Percentiles rank a stretch among this genome's conserved stretches.
phyloP scores from a whole-genome alignment of 805 yeast species.

The Wickerhamomyces bovis region DNA sequence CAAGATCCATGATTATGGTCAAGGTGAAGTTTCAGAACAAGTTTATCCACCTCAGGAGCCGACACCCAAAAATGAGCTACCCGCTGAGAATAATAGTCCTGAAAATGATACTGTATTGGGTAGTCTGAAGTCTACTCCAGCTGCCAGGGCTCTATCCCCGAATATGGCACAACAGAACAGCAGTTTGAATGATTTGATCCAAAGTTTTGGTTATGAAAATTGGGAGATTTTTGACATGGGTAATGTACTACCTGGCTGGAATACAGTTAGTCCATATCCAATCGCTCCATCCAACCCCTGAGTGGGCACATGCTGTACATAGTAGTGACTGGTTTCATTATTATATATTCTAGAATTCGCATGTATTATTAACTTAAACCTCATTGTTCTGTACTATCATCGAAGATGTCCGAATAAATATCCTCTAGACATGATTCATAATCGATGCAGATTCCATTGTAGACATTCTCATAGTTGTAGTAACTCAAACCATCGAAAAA shows the following conservation, averaged over 20 bases:
- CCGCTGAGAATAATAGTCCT: neutral
- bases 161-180: neutral
- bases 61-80: neutral
- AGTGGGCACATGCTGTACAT: neutral
- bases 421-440: slow-evolving; percentile 46
- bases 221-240: slow-evolving; percentile 10
- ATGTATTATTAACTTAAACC: neutral
- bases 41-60: neutral
- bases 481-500: slow-evolving; percentile 65
- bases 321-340: neutral
- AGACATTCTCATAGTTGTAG: slow-evolving; percentile 59
- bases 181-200: slow-evolving; percentile 4
- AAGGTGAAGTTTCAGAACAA: slow-evolving; percentile 8
- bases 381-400: neutral
- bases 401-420: slow-evolving; percentile 50
- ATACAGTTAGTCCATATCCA: neutral
- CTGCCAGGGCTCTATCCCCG: neutral
- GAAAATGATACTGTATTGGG: neutral
- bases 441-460: slow-evolving; percentile 42
- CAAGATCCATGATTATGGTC: slow-evolving; percentile 12
- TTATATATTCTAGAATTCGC: neutral
- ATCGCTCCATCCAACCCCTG: neutral
- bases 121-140: neutral
- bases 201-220: slow-evolving; percentile 6
- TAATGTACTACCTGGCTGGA: slow-evolving; percentile 7